These are phyloP conservation scores for Oidiodendron maius DNA, from an alignment of 495 filamentous ascomycete species.

Conservation along the genomic window DNA sequence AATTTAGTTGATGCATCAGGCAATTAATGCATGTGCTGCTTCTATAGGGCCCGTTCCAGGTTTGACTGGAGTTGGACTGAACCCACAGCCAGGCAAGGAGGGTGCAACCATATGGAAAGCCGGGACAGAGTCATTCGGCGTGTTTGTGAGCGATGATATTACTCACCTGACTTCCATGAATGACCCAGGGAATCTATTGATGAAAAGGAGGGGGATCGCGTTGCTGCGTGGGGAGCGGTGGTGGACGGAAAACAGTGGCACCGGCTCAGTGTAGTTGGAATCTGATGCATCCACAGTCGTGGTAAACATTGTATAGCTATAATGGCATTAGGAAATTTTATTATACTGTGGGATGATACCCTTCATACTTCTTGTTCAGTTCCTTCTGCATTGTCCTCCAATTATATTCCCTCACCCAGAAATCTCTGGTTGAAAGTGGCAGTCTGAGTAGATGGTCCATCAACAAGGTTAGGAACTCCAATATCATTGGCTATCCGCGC, in stretches of 20 bases:
- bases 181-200: conserved; percentile 40
- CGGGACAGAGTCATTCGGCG: neutral
- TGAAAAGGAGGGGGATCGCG: conserved; percentile 49
- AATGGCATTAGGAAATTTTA: too few relatives aligned
- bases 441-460: neutral
- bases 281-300: neutral
- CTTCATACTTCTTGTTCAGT: conserved; percentile 2
- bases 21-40: conserved; percentile 16
- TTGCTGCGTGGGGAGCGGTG: conserved; percentile 36
- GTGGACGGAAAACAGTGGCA: conserved; percentile 41
- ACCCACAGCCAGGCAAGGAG: conserved; percentile 28
- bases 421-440: neutral
- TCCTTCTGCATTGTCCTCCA: neutral
- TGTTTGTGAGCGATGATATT: neutral
- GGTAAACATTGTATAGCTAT: neutral
- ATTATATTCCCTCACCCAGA: neutral
- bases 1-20: conserved; percentile 24
- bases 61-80: conserved; percentile 23
- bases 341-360: conserved; percentile 1
- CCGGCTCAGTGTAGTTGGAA: neutral
- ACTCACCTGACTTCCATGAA: neutral
- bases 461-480: neutral
- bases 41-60: conserved; percentile 19
- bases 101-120: conserved; percentile 35
- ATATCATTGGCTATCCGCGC: neutral